Percentiles rank a stretch among this genome's conserved stretches.
Evolutionary conservation across 441 rosid species (phyloP).

Genomic region (Populus hybrid): DNA sequence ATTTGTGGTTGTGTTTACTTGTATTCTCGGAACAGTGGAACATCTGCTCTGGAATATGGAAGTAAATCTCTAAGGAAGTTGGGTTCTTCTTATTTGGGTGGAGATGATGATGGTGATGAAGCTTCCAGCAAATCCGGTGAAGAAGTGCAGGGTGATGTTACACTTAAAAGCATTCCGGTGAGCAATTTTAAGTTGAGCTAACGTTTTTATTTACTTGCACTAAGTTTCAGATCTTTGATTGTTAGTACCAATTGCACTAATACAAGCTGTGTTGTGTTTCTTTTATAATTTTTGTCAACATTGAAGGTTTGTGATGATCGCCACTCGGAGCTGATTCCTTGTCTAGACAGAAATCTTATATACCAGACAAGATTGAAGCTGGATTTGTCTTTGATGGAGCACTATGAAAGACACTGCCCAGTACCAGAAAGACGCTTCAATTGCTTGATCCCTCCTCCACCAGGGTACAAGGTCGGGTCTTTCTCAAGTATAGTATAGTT

Average conservation of each 20-base stretch:
- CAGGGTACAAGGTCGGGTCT: slow-evolving; percentile 74
- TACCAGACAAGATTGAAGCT: slow-evolving; percentile 97
- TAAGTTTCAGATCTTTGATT: not conserved
- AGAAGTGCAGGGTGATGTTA: slow-evolving; percentile 47
- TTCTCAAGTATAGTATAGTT: slow-evolving; percentile 5
- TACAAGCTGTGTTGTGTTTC: slow-evolving; percentile 3
- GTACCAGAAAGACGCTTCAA: slow-evolving; percentile 87
- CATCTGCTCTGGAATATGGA: slow-evolving; percentile 84
- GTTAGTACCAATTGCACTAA: not conserved
- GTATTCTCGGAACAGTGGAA: slow-evolving; percentile 48
- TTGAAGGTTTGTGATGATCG: slow-evolving; percentile 93
- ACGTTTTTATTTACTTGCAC: not conserved
- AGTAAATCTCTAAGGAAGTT: slow-evolving; percentile 76
- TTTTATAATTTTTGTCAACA: slow-evolving; percentile 9
- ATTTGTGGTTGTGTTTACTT: slow-evolving; percentile 35
- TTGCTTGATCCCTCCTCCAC: slow-evolving; percentile 98
- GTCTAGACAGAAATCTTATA: slow-evolving; percentile 86
- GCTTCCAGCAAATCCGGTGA: slow-evolving; percentile 48
- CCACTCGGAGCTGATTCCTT: slow-evolving; percentile 94
- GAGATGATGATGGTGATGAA: slow-evolving; percentile 68
- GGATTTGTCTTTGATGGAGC: slow-evolving; percentile 95
- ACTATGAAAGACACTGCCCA: slow-evolving; percentile 98
- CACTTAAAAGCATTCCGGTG: slow-evolving; percentile 86
- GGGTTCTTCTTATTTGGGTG: slow-evolving; percentile 85
- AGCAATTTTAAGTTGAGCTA: slow-evolving; percentile 25